Evolutionary conservation across 1,284 basidiomycete genomes (phyloP), one percentile per base, ranked within the genome.

Genomic region (Gymnopus androsaceus): DNA sequence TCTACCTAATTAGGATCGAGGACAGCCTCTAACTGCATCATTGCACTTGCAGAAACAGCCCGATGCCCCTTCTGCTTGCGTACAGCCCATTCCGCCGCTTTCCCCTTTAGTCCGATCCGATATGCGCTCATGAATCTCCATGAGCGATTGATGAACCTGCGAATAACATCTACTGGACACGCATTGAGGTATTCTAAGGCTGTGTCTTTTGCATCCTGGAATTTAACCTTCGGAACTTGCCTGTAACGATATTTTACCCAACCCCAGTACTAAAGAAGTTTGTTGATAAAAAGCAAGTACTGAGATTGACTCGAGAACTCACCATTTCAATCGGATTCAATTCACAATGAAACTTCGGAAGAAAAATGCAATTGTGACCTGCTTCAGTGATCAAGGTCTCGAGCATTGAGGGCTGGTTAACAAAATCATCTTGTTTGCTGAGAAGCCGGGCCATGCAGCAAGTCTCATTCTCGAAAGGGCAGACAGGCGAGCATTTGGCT

Each of bases 371-470:
- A 3, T 56, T 21, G 57, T 56, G 55, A 21, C 55, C 55, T 12
- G 27, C 14, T 3, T 38, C 19, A 14, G 23, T 38, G 36, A 56
- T 52, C 12, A 46, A 15, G 2, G 5, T 38, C 17, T 71, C 61
- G 9, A 71, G 50, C 55, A 70, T 62, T 1, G 72, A 72, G 3
- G 50, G 36, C 53, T 75, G 69, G 28, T 73, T 60, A 2, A 31
- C 28, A 53, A 76, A 76, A 51, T 76, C 69, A 30, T 69, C 65
- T 50, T 74, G 70, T 30, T 68, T 52, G 31, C 63, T 66, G 27
- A 72, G 61, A 34, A 71, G 58, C 1, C 60, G 55, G 3, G 66
- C 66, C 67, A 72, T 69, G 58, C 72, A 74, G 56, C 72, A 75
- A n/a, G 56, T 54, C 21, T 45, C 34, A 51, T 59, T 68, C 17